Percentiles rank a stretch among this genome's conserved stretches.
Conservation (phyloP, 495 filamentous ascomycete species). For the Xylaria palmicola region DNA sequence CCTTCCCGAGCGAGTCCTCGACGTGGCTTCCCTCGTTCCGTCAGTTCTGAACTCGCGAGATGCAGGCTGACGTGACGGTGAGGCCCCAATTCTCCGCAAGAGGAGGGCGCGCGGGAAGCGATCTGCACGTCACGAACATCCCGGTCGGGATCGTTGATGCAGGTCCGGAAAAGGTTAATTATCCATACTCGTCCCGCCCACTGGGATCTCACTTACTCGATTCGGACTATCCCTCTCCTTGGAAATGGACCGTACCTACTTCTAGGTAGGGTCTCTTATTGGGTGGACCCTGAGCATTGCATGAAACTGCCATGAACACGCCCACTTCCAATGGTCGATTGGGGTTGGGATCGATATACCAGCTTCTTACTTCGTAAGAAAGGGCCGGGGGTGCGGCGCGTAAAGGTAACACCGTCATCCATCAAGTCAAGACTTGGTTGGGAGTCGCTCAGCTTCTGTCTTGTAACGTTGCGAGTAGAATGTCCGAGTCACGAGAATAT, state of each 20-base stretch:
- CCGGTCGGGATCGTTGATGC: neutral
- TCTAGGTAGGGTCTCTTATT: slow-evolving; percentile 2
- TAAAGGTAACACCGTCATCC: neutral
- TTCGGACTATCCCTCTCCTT: no score
- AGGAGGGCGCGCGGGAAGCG: neutral
- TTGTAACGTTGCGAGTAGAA: slow-evolving; percentile 9
- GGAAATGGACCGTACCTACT: no score
- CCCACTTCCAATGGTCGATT: slow-evolving; percentile 9
- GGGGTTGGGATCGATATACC: neutral
- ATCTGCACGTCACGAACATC: slow-evolving; percentile 1
- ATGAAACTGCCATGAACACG: neutral
- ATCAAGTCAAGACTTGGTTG: neutral
- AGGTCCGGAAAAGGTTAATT: neutral
- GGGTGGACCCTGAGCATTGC: neutral
- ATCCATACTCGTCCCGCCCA: neutral
- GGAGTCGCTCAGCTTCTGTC: neutral
- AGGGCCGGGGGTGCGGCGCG: neutral
- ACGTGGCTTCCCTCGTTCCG: neutral
- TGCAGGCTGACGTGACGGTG: slow-evolving; percentile 8
- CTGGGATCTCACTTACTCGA: neutral
- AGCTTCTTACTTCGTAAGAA: neutral
- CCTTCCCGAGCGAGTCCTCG: neutral
- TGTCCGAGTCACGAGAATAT: neutral
- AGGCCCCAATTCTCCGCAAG: neutral
- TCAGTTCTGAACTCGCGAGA: neutral